A percentile compares a stretch with the other conserved stretches of the same genome.
These are phyloP conservation scores for Diddensiella santjacobensis DNA, from an alignment of 805 yeast genomes.

Conservation along the genomic window DNA sequence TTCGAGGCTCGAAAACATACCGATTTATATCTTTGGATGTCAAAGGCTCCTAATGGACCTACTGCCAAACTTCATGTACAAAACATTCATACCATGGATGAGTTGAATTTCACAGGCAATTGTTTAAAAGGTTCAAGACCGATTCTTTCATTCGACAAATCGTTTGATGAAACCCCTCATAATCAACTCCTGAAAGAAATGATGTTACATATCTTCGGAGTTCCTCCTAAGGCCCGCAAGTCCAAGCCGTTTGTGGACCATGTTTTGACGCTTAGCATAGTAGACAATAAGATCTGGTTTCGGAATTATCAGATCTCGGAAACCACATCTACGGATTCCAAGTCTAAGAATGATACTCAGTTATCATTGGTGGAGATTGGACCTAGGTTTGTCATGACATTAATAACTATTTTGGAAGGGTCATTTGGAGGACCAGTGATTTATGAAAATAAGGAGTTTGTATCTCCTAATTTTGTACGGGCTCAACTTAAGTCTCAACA, in stretches of 20 bases:
- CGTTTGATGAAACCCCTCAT: constrained; percentile 70
- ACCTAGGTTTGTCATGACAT: constrained; percentile 91
- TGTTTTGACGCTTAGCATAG: constrained; percentile 87
- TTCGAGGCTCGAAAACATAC: constrained; percentile 96
- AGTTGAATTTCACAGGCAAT: constrained; percentile 93
- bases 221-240: constrained; percentile 90
- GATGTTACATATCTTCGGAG: constrained; percentile 82
- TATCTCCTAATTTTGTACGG: constrained; percentile 92
- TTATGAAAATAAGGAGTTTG: constrained; percentile 94
- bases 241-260: constrained; percentile 94
- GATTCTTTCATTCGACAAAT: constrained; percentile 76
- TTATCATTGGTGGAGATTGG: constrained; percentile 89
- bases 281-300: constrained; percentile 92
- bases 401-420: constrained; percentile 88
- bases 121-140: constrained; percentile 96
- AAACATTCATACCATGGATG: constrained; percentile 94
- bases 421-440: constrained; percentile 97
- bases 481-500: constrained; percentile 78
- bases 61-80: constrained; percentile 90
- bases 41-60: constrained; percentile 98
- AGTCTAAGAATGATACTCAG: constrained; percentile 43
- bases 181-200: constrained; percentile 75
- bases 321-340: constrained; percentile 42
- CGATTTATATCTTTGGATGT: constrained; percentile 90
- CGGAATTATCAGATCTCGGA: constrained; percentile 89